Evolutionary conservation across 495 filamentous ascomycete genomes (phyloP).

Genomic region (Xylaria palmicola): DNA sequence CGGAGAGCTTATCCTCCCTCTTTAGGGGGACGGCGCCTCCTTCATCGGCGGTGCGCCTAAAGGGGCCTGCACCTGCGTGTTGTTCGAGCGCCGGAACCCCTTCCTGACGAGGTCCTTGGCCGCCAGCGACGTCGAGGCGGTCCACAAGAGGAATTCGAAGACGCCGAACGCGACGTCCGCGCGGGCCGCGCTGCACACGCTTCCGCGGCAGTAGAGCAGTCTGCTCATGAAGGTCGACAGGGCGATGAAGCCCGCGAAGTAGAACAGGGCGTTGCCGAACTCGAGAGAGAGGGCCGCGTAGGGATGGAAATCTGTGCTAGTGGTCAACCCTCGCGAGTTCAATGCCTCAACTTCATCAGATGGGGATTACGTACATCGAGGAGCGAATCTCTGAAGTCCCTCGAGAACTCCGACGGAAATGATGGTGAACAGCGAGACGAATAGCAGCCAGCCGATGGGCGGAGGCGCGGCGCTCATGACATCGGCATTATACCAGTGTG

Average conservation of each 20-base stretch:
- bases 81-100: slow-evolving; percentile 21
- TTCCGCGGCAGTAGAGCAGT: slow-evolving; percentile 52
- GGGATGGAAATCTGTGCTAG: slow-evolving; percentile 50
- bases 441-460: slow-evolving; percentile 72
- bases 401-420: slow-evolving; percentile 66
- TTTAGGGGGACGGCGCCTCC: slow-evolving; percentile 29
- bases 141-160: slow-evolving; percentile 46
- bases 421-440: slow-evolving; percentile 62
- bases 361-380: slow-evolving; percentile 32
- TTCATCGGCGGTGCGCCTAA: slow-evolving; percentile 29
- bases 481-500: slow-evolving; percentile 52
- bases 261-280: slow-evolving; percentile 69
- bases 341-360: neutral
- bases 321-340: neutral
- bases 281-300: slow-evolving; percentile 63
- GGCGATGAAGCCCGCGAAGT: slow-evolving; percentile 78
- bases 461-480: slow-evolving; percentile 48
- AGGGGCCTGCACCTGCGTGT: slow-evolving; percentile 24
- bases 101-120: slow-evolving; percentile 38
- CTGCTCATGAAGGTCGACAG: slow-evolving; percentile 62
- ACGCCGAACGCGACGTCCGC: slow-evolving; percentile 48
- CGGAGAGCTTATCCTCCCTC: slow-evolving; percentile 14
- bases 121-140: slow-evolving; percentile 33
- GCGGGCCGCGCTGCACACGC: slow-evolving; percentile 48
- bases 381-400: slow-evolving; percentile 55